Conservation (phyloP, 106 monocot genomes). For the Alisma plantagoaquatica region DNA sequence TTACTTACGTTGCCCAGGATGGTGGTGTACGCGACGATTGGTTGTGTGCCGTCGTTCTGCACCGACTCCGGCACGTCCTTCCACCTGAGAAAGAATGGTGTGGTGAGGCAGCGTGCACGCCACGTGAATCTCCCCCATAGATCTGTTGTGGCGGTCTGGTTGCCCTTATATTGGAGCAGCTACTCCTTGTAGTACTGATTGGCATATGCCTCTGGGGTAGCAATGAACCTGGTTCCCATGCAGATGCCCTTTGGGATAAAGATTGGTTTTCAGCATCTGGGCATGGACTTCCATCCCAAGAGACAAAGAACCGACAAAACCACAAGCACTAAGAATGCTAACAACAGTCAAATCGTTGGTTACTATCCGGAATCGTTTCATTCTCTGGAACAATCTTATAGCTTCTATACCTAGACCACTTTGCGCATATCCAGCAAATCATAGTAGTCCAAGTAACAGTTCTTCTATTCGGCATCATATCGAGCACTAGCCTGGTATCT, state of each 20-base stretch:
- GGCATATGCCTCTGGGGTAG: background rate
- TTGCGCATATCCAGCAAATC: conserved; percentile 74
- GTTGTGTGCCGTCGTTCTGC: conserved; percentile 1
- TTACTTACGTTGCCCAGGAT: too few species aligned
- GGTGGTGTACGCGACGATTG: background rate
- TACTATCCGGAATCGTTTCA: conserved; percentile 50
- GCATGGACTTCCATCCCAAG: conserved; percentile 75
- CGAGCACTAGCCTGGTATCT: conserved; percentile 67
- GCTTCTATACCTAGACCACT: conserved; percentile 58
- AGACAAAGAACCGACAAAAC: conserved; percentile 31
- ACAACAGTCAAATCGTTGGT: conserved; percentile 53
- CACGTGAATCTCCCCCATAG: conserved; percentile 1
- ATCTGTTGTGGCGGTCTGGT: background rate
- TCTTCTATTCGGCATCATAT: conserved; percentile 67
- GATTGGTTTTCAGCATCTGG: conserved; percentile 39
- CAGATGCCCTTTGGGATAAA: conserved; percentile 24
- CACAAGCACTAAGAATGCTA: conserved; percentile 66
- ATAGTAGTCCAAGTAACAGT: conserved; percentile 90
- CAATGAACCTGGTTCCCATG: conserved; percentile 3
- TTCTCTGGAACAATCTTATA: conserved; percentile 49
- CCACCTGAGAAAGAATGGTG: background rate
- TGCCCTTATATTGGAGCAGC: background rate
- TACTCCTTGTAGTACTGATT: conserved; percentile 4
- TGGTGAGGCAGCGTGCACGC: background rate
- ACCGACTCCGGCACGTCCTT: background rate